Base-by-base conservation (phyloP, 164 flowering plant species). In the Annona squamosa region DNA sequence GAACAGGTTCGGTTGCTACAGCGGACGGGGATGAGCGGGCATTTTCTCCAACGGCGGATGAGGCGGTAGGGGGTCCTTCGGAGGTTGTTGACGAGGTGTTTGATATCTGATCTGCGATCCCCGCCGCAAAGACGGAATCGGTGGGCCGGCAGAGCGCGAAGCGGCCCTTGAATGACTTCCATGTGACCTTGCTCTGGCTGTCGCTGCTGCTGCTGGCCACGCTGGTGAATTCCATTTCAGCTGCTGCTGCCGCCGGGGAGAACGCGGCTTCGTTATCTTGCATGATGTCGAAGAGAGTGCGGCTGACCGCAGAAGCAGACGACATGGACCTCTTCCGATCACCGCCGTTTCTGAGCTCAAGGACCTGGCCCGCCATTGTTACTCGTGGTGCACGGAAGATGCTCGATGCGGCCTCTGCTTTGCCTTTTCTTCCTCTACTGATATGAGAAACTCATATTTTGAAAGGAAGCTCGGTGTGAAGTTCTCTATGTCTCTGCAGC, bases 261-360 rank as follows among this genome's bases (percentile, higher is more conserved):
- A 2, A 3, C 77, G 46, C 72, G 86, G 77, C 41, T 81, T 16
- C 81, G 48, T 86, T 90, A 18, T 85, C 87, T 4, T 83, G 81
- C 72, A 90, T 87, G 7, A 89, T 75, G 72, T 93, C 98, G 4
- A 86, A 73, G 26, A 93, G 86, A 0, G 94, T 87, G 48, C 86
- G 47, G 68, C 67, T 44, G 2, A 70, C 82, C 4, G 85, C 72
- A n/a, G 87, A 84, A 10, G 82, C 46, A 48, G 63, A 42, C 63
- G 7, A 56, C 9, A 26, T 26, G 16, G 2, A n/a, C 13, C 57
- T 64, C 10, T 19, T 63, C 42, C 43, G 12, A 16, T 77, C 0
- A 19, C 2, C 3, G 42, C 62, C 62, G 48, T 72, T 26, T 3
- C 3, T 0, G 10, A 12, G 1, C 61, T 72, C 7, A 69, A 72